Base-by-base conservation (phyloP, 805 yeast species). In the Candida arabinofermentans region DNA sequence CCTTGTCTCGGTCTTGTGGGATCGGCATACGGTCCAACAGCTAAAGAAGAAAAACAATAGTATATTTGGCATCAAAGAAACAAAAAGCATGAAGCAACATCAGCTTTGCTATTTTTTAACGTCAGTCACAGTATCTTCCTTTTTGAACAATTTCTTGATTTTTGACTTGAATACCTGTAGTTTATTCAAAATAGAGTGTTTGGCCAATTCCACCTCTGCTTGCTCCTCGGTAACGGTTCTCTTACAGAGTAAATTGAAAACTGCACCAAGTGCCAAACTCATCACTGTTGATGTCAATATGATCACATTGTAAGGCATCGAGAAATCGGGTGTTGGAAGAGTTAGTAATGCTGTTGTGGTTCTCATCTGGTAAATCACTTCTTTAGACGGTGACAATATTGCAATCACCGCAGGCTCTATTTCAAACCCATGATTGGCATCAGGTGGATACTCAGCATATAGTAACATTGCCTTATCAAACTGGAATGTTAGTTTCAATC, bases 241-340 rank as follows among this genome's bases (percentile, higher is more conserved):
- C 55, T 89, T 86, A 7, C 82, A 79, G 34, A 93, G 58, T 40
- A 89, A 66, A 55, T 91, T 90, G 67, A 81, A 89, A 2, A 90
- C 57, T 0, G 91, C 79, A 8, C 98, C 98, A 66, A 90, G 91
- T 0, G 91, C 82, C 43, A 93, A 67, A 0, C 98, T 88, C 87
- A 93, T 84, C 6, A 89, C 83, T 0, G 99, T 93, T 7, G 96
- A 86, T 0, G 98, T 86, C 47, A 93, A 70, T 35, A 93, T 93
- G 46, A 93, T 91, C 32, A 93, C 99, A 55, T 93, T 93, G 61
- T 93, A 93, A 0, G 99, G 99, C 99, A 93, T 93, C 48, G 96
- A 86, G 65, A 93, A 93, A 66, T 93, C 99, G 0, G 99, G 99
- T 0, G 98, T 93, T 2, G 99, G 96, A 39, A 93, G 71, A 0